Base-by-base conservation (phyloP, 768 basidiomycete genomes). In the Atractiella rhizophila region DNA sequence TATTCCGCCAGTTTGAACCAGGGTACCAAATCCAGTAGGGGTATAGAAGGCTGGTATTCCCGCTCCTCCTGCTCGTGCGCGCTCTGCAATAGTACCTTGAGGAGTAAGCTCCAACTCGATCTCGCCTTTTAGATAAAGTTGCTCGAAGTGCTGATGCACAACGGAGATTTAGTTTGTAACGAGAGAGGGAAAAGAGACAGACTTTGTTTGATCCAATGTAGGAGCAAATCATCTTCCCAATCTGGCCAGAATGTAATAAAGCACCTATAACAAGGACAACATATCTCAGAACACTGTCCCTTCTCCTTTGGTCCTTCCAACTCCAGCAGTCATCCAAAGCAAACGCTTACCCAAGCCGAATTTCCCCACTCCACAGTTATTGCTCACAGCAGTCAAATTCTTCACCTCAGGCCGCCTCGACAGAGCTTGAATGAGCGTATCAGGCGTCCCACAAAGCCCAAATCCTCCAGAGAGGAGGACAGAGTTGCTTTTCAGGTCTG, bases 11-110 rank as follows among this genome's bases (percentile, higher is more conserved):
- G 71, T 62, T 57, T 85, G 77, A 3, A 82, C 69, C 2, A 78
- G 78, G 16, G 81, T 85, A 18, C 68, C 68, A 26, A 52, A 49
- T 13, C 85, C 83, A 0, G 82, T 83, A 13, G 82, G 83, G 5
- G 80, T 88, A 60, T 65, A 86, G 64, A 91, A 83, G n/a, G 76
- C 81, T 15, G 83, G 82, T 45, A 83, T 81, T 37, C 83, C 83
- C 10, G 80, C 77, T 8, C 80, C 82, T 43, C 80, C 76, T 6
- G 83, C 77, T 27, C 82, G 74, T 45, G 85, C 65, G 43, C 82
- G 74, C 54, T 85, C 83, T 13, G 75, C 72, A 32, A 91, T 70
- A 12, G 81, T 85, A 9, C 82, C 83, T 60, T 91, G 83, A 3
- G 85, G 83, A 21, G 80, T 78, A 18, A 88, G 73, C 52, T 88